Evolutionary conservation across 345 rosid genomes (phyloP).

Genomic region (Lumnitzera littorea): DNA sequence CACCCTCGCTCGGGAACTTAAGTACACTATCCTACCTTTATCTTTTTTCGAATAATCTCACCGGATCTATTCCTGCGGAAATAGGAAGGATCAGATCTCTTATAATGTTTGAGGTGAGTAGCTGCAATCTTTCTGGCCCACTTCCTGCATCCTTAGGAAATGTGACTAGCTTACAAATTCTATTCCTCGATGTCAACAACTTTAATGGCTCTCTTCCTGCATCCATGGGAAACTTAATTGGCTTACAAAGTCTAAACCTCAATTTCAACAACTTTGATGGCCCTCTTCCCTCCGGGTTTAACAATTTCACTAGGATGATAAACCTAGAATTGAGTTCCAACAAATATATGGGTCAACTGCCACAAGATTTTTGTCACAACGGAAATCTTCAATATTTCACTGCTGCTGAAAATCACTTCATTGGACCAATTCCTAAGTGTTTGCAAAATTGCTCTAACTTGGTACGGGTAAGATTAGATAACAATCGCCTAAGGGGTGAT

Average conservation of each 20-base stretch:
- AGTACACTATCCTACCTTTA: background rate
- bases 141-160: too few species aligned
- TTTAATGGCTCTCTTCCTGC: background rate
- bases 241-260: background rate
- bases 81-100: background rate
- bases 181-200: too few species aligned
- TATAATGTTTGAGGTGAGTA: background rate
- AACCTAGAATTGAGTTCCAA: slow-evolving; percentile 4
- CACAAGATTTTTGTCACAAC: slow-evolving; percentile 11
- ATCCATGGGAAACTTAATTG: background rate
- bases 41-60: background rate
- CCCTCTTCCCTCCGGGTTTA: slow-evolving; percentile 12
- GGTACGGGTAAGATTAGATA: slow-evolving; percentile 12
- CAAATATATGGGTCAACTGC: slow-evolving; percentile 15
- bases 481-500: slow-evolving; percentile 21
- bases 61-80: background rate
- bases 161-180: too few species aligned
- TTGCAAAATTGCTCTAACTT: slow-evolving; percentile 25
- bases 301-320: background rate
- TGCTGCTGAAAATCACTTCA: slow-evolving; percentile 6
- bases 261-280: slow-evolving; percentile 16
- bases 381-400: background rate
- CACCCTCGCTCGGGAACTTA: background rate
- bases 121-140: background rate
- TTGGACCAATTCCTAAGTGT: slow-evolving; percentile 25